Conservation (phyloP, 2,329 filamentous ascomycete species). For the Trematosphaeria pertusa region DNA sequence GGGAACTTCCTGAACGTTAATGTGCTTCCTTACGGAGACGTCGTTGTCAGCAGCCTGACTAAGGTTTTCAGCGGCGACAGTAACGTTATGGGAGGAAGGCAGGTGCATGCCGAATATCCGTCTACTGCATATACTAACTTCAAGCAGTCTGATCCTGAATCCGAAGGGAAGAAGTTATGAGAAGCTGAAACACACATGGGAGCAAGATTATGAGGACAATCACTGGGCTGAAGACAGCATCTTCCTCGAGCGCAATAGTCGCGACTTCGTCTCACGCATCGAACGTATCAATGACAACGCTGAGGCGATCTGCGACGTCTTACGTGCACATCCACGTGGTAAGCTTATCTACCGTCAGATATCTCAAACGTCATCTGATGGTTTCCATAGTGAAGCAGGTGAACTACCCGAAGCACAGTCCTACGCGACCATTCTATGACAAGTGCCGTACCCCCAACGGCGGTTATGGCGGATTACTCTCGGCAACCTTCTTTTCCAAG, state of each 20-base stretch:
- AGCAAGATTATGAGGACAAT: conserved; percentile 78
- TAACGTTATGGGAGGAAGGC: conserved; percentile 95
- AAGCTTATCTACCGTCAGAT: conserved; percentile 18
- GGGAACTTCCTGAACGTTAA: conserved; percentile 97
- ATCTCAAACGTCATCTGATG: conserved; percentile 16
- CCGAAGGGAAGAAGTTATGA: conserved; percentile 74
- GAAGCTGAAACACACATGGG: conserved; percentile 70
- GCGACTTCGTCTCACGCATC: conserved; percentile 85
- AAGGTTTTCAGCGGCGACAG: conserved; percentile 98
- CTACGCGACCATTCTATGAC: conserved; percentile 77
- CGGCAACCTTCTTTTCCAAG: conserved; percentile 76
- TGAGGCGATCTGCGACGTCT: conserved; percentile 78
- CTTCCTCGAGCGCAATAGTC: conserved; percentile 94
- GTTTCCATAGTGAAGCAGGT: conserved; percentile 70
- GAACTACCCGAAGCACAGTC: conserved; percentile 84
- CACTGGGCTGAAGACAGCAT: conserved; percentile 95
- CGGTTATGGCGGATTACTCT: conserved; percentile 90
- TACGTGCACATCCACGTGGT: conserved; percentile 65
- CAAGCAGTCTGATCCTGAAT: conserved; percentile 63
- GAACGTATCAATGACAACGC: conserved; percentile 85
- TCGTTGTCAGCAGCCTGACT: conserved; percentile 92
- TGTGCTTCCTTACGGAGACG: conserved; percentile 85
- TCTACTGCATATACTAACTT: conserved; percentile 14
- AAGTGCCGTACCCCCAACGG: conserved; percentile 74
- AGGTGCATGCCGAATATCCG: conserved; percentile 8